Evolutionary conservation across 805 yeast species (phyloP).

Genomic region (Barnettozyma wickerhamii): DNA sequence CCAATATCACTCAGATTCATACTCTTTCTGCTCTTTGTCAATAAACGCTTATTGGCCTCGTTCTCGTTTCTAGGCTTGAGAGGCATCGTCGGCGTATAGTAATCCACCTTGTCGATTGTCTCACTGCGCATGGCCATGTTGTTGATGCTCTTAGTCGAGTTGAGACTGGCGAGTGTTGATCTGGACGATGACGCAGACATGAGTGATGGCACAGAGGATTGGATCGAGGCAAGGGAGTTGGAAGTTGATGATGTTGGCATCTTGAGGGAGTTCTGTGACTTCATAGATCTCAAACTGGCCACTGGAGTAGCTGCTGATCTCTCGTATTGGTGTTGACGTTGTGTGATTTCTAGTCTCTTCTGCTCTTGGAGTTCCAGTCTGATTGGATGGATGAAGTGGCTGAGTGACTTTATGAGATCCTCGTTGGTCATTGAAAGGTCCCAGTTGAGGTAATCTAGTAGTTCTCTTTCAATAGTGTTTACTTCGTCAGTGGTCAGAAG

Average conservation of each 20-base stretch:
- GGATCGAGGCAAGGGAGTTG: conserved; percentile 21
- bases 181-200: conserved; percentile 38
- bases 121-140: conserved; percentile 3
- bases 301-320: conserved; percentile 3
- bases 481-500: conserved; percentile 72
- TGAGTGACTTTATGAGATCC: conserved; percentile 65
- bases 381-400: conserved; percentile 74
- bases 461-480: conserved; percentile 86
- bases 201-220: conserved; percentile 34
- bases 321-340: conserved; percentile 21
- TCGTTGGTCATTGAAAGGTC: conserved; percentile 63
- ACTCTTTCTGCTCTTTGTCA: conserved; percentile 10
- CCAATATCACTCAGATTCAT: conserved; percentile 9
- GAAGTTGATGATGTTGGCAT: conserved; percentile 11
- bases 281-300: conserved; percentile 13
- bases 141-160: conserved; percentile 15
- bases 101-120: conserved; percentile 8
- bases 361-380: conserved; percentile 34
- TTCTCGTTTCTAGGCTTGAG: conserved; percentile 22
- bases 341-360: conserved; percentile 23
- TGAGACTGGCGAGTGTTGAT: conserved; percentile 29
- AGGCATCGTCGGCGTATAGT: conserved; percentile 15
- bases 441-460: conserved; percentile 83
- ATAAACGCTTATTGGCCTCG: conserved; percentile 10
- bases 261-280: conserved; percentile 12